Base-by-base conservation (phyloP, 2,329 filamentous ascomycete genomes). In the Lachnellula occidentalis region DNA sequence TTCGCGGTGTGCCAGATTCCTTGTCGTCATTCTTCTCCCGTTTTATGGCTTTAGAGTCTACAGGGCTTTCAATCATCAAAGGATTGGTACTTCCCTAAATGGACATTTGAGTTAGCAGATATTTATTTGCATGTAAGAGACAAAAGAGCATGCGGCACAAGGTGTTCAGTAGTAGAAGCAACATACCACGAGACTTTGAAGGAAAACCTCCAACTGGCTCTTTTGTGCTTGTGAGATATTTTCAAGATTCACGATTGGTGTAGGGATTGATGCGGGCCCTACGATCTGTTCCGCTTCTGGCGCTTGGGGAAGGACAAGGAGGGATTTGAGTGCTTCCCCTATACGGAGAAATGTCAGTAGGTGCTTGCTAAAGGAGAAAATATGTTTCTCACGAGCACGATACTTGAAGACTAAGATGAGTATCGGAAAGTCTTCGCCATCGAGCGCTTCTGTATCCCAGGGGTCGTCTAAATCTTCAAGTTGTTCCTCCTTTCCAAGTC, bases 241-340 rank as follows among this genome's bases (percentile, higher is more conserved):
- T 15, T 43, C 41, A 9, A 43, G 41, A 2, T 43, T 21, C n/a
- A 43, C 11, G 17, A 12, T 12, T 22, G 41, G 11, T 21, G 15
- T 2, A 8, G 19, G 5, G 4, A 2, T 43, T 21, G 17, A 22
- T 6, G 17, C 11, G 5, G 36, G 14, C n/a, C 1, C 19, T 17
- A 34, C 17, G 37, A 34, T 57, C 27, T 45, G 52, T n/a, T 57
- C 51, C 9, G 58, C 60, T 4, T 27, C 45, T 15, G 59, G 62
- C 2, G 60, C 52, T 5, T 55, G 57, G 12, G 57, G 51, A 17
- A 66, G 56, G 21, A 66, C 37, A 14, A 58, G 45, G 37, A 65
- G 58, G 12, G 49, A 45, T 36, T 61, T 52, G 5, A 66, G 57
- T 14, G 63, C 59, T 31, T 59, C 63, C 64, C 9, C 27, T 31